These are phyloP conservation scores for Tetrahymena thermophila DNA, from an alignment of 73 alveolate species.

Conservation along the genomic window DNA sequence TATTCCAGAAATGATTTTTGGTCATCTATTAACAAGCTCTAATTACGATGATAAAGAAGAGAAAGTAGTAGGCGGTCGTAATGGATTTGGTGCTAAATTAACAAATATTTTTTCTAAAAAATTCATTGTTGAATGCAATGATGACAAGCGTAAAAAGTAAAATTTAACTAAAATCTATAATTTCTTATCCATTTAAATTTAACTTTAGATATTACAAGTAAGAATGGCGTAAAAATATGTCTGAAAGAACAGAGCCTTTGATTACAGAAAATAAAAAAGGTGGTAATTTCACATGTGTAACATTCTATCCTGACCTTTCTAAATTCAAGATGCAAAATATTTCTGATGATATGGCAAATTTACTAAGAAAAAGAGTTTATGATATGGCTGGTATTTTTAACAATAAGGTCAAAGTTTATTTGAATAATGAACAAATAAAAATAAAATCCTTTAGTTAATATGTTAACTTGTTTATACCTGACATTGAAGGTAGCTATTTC, in stretches of 20 bases:
- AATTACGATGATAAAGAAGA: conserved; percentile 95
- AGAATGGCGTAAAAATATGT: conserved; percentile 85
- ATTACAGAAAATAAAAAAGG: conserved; percentile 52
- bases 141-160: conserved; percentile 51
- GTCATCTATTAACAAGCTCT: conserved; percentile 94
- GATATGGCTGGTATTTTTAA: conserved; percentile 98
- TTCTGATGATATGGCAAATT: conserved; percentile 87
- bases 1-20: conserved; percentile 95
- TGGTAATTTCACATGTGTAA: conserved; percentile 78
- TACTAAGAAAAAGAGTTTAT: conserved; percentile 89
- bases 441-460: conserved; percentile 62
- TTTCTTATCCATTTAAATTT: background rate
- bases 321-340: conserved; percentile 87
- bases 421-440: conserved; percentile 73
- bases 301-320: conserved; percentile 94
- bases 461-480: conserved; percentile 61
- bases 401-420: conserved; percentile 71
- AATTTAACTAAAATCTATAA: conserved; percentile 21
- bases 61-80: conserved; percentile 98
- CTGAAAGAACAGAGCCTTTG: conserved; percentile 67
- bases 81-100: conserved; percentile 99
- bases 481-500: conserved; percentile 33
- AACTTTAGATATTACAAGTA: conserved; percentile 5
- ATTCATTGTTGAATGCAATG: conserved; percentile 90
- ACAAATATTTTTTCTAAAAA: conserved; percentile 95